These are phyloP conservation scores for Globisporangium okanoganense DNA, from an alignment of 352 stramenopile species.

Conservation along the genomic window DNA sequence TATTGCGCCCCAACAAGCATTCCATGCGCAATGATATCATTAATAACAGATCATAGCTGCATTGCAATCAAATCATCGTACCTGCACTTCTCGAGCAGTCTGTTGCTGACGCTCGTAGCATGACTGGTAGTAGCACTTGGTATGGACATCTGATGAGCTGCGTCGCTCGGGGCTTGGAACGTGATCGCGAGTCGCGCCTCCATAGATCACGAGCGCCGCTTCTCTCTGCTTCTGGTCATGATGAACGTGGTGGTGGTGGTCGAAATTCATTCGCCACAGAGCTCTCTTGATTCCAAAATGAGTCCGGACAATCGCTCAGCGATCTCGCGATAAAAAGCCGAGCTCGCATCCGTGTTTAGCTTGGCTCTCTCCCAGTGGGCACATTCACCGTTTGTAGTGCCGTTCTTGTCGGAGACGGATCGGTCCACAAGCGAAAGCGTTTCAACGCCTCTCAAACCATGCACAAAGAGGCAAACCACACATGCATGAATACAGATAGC, in stretches of 20 bases:
- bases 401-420: background rate
- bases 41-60: background rate
- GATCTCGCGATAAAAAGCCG: background rate
- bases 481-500: background rate
- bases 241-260: conserved; percentile 1
- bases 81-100: conserved; percentile 28
- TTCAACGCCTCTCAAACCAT: conserved; percentile 4
- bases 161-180: conserved; percentile 11
- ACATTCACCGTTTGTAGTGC: background rate
- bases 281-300: background rate
- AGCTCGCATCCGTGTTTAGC: background rate
- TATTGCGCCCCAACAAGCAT: background rate
- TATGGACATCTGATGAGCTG: background rate
- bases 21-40: background rate
- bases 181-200: background rate
- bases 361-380: background rate
- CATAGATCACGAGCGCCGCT: conserved; percentile 3
- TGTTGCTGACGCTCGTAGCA: conserved; percentile 31
- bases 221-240: conserved; percentile 11
- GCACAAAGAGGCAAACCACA: background rate
- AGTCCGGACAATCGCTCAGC: background rate
- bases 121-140: conserved; percentile 18
- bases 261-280: conserved; percentile 11
- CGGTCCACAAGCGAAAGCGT: conserved; percentile 3
- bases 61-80: background rate